Evolutionary conservation across 2,329 filamentous ascomycete genomes (phyloP).

Genomic region (Seiridium cupressi): DNA sequence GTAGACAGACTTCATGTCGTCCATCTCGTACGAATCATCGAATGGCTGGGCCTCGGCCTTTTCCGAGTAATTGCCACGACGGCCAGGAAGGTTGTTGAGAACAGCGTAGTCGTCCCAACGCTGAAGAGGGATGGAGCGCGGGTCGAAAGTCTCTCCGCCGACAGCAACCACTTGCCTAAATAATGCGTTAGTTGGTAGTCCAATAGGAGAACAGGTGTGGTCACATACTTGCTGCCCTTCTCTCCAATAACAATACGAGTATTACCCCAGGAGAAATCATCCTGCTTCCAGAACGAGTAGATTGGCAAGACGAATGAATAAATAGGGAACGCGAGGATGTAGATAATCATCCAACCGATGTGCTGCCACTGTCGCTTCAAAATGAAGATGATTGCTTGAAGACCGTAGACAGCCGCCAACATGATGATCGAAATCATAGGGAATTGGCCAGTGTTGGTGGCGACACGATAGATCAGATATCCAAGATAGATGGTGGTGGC

Average conservation of each 20-base stretch:
- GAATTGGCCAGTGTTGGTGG: slow-evolving; percentile 69
- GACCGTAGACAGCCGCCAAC: slow-evolving; percentile 87
- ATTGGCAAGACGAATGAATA: slow-evolving; percentile 88
- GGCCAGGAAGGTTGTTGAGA: slow-evolving; percentile 83
- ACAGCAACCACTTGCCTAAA: slow-evolving; percentile 72
- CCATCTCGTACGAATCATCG: slow-evolving; percentile 87
- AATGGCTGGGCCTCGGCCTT: slow-evolving; percentile 59
- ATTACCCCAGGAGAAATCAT: slow-evolving; percentile 98
- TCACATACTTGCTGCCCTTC: slow-evolving; percentile 68
- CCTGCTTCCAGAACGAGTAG: slow-evolving; percentile 99
- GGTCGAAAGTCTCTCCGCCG: slow-evolving; percentile 83
- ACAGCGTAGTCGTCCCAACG: slow-evolving; percentile 96
- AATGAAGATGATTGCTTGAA: slow-evolving; percentile 95
- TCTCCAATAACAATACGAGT: slow-evolving; percentile 96
- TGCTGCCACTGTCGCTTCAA: slow-evolving; percentile 98
- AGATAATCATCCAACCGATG: slow-evolving; percentile 99
- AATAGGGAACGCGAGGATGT: slow-evolving; percentile 91
- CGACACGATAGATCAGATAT: slow-evolving; percentile 81
- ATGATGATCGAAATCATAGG: slow-evolving; percentile 86
- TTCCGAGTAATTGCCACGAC: slow-evolving; percentile 70
- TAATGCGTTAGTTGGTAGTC: not conserved
- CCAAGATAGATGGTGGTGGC: slow-evolving; percentile 83
- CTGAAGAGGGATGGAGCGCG: slow-evolving; percentile 88
- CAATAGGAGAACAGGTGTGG: not conserved
- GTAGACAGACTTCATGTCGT: slow-evolving; percentile 96